phyloP scores from a whole-genome alignment of 208 protist species.

The Porcisia hertigi region DNA sequence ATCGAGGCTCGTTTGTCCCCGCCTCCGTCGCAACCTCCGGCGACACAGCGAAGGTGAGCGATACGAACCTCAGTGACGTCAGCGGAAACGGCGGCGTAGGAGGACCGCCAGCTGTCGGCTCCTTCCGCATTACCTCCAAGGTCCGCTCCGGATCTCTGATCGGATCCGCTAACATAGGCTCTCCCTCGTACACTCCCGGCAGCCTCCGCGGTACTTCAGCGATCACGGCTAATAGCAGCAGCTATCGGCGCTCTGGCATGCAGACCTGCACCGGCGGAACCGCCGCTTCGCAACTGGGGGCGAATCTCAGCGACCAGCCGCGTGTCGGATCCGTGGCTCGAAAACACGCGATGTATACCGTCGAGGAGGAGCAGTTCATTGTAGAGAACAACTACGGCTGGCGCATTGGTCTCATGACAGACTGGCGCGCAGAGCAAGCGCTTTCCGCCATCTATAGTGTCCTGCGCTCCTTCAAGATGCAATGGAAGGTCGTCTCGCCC shows the following conservation, averaged over 20 bases:
- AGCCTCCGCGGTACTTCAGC: conserved; percentile 15
- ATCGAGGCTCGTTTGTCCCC: conserved; percentile 75
- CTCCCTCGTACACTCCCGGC: conserved; percentile 23
- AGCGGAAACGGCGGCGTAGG: conserved; percentile 4
- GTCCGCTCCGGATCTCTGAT: conserved; percentile 26
- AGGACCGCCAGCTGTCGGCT: conserved; percentile 33
- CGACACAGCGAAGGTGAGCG: conserved; percentile 22
- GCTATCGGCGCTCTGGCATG: conserved; percentile 30
- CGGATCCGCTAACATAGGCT: conserved; percentile 21
- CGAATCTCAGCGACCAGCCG: conserved; percentile 48
- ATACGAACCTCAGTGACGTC: conserved; percentile 21
- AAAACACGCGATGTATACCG: conserved; percentile 75
- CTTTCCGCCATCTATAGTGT: conserved; percentile 66
- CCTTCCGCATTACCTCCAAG: conserved; percentile 48
- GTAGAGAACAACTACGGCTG: conserved; percentile 83
- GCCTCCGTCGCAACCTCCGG: conserved; percentile 47
- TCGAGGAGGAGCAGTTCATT: conserved; percentile 80
- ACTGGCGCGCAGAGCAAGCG: conserved; percentile 51
- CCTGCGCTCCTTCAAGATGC: conserved; percentile 62
- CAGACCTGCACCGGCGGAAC: conserved; percentile 14
- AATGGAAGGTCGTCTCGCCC: conserved; percentile 85
- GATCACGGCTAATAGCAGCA: conserved; percentile 8
- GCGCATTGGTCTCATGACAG: conserved; percentile 91
- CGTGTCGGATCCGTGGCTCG: conserved; percentile 80
- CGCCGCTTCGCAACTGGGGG: conserved; percentile 38